Percentiles rank a stretch among this genome's conserved stretches.
phyloP scores from a whole-genome alignment of 2,329 filamentous ascomycete genomes.

The Trematosphaeria pertusa region DNA sequence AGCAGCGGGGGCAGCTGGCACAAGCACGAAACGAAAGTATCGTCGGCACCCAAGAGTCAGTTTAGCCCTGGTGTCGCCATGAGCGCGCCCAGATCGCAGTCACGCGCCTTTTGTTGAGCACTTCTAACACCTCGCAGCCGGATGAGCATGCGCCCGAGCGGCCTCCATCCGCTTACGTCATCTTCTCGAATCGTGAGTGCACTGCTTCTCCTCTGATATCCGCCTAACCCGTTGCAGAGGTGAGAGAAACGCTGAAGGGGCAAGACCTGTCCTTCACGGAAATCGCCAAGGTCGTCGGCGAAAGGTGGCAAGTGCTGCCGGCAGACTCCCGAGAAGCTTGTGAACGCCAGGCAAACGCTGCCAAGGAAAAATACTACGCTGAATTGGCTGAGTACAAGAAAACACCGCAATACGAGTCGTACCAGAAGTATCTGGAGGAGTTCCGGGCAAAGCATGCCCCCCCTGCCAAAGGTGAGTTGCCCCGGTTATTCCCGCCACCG shows the following conservation, averaged over 20 bases:
- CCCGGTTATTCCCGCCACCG: not conserved
- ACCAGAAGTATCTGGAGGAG: conserved; percentile 75
- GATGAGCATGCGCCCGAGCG: conserved; percentile 82
- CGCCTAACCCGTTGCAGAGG: conserved; percentile 59
- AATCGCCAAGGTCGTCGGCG: conserved; percentile 81
- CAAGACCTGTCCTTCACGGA: conserved; percentile 81
- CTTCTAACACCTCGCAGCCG: conserved; percentile 56
- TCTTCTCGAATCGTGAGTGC: conserved; percentile 81
- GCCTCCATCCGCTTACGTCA: conserved; percentile 81
- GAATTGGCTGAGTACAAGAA: conserved; percentile 79
- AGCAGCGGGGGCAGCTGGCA: conserved; percentile 43
- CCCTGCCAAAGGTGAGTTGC: conserved; percentile 44
- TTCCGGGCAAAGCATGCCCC: conserved; percentile 74
- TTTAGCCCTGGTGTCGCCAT: conserved; percentile 4
- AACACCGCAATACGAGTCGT: conserved; percentile 71
- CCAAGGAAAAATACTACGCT: conserved; percentile 79
- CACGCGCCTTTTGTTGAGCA: not conserved
- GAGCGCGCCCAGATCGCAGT: not conserved
- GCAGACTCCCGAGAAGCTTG: conserved; percentile 73
- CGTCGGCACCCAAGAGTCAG: conserved; percentile 76
- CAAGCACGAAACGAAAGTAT: conserved; percentile 72
- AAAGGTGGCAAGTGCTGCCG: conserved; percentile 78
- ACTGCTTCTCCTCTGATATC: not conserved
- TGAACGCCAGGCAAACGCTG: conserved; percentile 73
- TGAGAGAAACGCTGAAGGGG: conserved; percentile 78